Conservation (phyloP, 2,329 filamentous ascomycete genomes). For the Diaporthe sp. region DNA sequence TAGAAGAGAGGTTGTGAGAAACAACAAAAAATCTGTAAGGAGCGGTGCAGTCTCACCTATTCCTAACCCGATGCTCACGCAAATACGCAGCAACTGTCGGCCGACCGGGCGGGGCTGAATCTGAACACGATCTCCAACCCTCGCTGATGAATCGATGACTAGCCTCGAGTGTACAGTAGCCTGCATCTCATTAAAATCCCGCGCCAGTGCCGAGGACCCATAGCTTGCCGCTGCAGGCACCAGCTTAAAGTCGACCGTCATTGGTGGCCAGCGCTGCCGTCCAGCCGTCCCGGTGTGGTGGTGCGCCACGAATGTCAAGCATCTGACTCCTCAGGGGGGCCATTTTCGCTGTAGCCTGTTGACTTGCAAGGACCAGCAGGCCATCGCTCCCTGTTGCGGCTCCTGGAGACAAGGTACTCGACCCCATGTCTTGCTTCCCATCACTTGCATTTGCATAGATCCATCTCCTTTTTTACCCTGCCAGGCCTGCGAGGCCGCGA, state of each 20-base stretch:
- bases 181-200: slow-evolving; percentile 8
- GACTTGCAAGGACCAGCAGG: slow-evolving; percentile 24
- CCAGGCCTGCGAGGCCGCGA: slow-evolving; percentile 1
- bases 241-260: slow-evolving; percentile 33
- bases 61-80: background rate
- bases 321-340: slow-evolving; percentile 2
- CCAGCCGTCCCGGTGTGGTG: background rate
- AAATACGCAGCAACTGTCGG: background rate
- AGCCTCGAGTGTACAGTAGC: background rate
- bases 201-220: slow-evolving; percentile 22
- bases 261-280: slow-evolving; percentile 16
- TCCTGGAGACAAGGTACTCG: background rate
- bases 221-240: slow-evolving; percentile 26
- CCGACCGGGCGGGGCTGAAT: background rate
- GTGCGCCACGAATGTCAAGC: slow-evolving; percentile 33
- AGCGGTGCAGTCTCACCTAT: background rate
- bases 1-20: slow-evolving; percentile 45
- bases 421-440: slow-evolving; percentile 19
- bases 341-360: slow-evolving; percentile 16
- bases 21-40: background rate
- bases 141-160: background rate
- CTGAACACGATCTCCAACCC: background rate
- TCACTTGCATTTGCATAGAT: background rate
- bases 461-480: slow-evolving; percentile 22
- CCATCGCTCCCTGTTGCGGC: background rate